Evolutionary conservation across 1,139 yeast species (phyloP), one percentile per base, ranked within the genome.

Genomic region (Kodamaea ohmeri): DNA sequence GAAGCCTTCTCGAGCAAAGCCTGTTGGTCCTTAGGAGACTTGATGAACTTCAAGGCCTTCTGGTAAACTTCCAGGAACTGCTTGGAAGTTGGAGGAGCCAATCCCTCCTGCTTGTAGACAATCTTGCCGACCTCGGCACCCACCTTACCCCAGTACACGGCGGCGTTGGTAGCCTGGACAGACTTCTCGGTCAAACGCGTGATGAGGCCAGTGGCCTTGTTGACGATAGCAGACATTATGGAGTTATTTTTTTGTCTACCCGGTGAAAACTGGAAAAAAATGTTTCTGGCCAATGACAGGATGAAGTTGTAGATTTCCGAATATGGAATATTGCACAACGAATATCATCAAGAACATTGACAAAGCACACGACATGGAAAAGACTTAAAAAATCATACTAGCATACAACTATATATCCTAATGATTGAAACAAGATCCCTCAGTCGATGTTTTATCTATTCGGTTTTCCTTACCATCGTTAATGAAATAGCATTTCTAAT

Each of bases 71-170:
- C 70, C 71, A 86, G 83, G 72, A 92, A 76, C 63, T 89, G 90
- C 45, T 80, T 77, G 44, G 74, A 58, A 33, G 89, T 63, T 56
- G 98, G 98, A 50, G 97, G 97, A 47, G 95, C 87, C 56, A 92
- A 73, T 47, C 90, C 95, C 72, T 92, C 98, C 65, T 85, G 83
- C 59, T 83, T 71, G 77, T 89, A 90, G 46, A 92, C 86, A 62
- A 85, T 85, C 71, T 90, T 92, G 44, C 89, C 86, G 52, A 92
- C 67, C 70, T 92, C 97, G 50, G 79, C 87, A 43, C 80, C 73
- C 46, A 92, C 97, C 72, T 90, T 92, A 53, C 86, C 69, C 89
- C 95, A 92, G 83, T 88, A 92, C 40, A 80, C 64, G 41, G 87
- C 71, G 46, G 69, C 58, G 63, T 78, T 72, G 48, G 67, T 61